phyloP scores from a whole-genome alignment of 352 stramenopile species.

The Thraustotheca clavata region DNA sequence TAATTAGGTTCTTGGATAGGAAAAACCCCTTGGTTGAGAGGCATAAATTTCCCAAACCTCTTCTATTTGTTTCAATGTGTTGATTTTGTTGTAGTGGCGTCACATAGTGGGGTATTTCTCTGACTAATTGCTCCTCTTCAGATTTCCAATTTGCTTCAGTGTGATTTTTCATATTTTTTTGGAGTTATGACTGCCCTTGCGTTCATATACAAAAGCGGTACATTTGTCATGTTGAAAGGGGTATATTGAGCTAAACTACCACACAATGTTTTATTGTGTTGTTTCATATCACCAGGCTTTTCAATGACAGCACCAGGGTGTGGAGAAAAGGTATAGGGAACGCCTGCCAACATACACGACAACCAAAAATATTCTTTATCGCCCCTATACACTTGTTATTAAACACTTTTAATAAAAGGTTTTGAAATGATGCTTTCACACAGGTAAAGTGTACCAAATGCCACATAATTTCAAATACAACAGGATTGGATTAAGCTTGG shows the following conservation, averaged over 20 bases:
- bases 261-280: conserved; percentile 31
- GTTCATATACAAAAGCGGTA: conserved; percentile 29
- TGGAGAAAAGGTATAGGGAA: conserved; percentile 44
- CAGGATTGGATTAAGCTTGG: conserved; percentile 22
- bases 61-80: background rate
- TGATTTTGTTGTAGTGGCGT: background rate
- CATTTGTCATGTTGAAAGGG: conserved; percentile 21
- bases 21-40: background rate
- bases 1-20: background rate
- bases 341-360: conserved; percentile 35
- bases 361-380: conserved; percentile 49
- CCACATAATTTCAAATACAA: conserved; percentile 33
- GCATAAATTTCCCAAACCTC: background rate
- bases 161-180: conserved; percentile 35
- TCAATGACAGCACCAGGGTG: conserved; percentile 25
- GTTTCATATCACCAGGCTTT: conserved; percentile 29
- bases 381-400: conserved; percentile 6
- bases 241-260: conserved; percentile 39
- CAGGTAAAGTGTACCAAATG: conserved; percentile 33
- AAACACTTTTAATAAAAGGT: background rate
- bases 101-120: background rate
- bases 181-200: conserved; percentile 41
- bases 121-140: background rate
- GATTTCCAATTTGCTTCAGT: conserved; percentile 23
- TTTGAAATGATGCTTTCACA: background rate